A percentile compares a stretch with the other conserved stretches of the same genome.
These are phyloP conservation scores for Juncus effusus DNA, from an alignment of 176 grass and related monocot species.

Conservation along the genomic window DNA sequence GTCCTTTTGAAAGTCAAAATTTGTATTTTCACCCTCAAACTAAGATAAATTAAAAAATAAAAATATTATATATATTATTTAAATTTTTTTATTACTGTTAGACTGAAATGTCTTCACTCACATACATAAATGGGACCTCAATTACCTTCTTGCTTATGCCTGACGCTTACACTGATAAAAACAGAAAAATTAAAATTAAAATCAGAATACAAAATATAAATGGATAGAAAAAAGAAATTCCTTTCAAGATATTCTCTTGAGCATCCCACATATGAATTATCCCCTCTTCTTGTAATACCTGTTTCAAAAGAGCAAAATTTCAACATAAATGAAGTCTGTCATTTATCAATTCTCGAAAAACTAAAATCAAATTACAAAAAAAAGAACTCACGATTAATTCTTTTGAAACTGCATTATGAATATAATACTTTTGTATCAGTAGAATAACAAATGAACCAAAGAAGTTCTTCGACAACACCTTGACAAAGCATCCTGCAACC, in stretches of 20 bases:
- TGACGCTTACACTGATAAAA: constrained; percentile 55
- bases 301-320: neutral
- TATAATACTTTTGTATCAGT: too few relatives aligned
- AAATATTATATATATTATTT: too few relatives aligned
- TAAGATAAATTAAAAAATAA: neutral
- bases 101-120: constrained; percentile 38
- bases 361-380: too few relatives aligned
- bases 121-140: constrained; percentile 82
- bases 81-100: neutral
- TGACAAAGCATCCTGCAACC: too few relatives aligned
- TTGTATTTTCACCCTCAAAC: neutral
- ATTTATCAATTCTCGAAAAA: too few relatives aligned
- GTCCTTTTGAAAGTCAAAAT: constrained; percentile 38
- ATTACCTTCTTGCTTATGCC: constrained; percentile 74
- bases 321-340: too few relatives aligned
- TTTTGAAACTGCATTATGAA: too few relatives aligned
- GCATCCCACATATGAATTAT: constrained; percentile 71
- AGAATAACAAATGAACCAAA: too few relatives aligned
- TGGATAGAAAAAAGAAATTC: constrained; percentile 29
- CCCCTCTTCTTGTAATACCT: constrained; percentile 73
- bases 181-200: constrained; percentile 22
- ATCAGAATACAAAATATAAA: neutral
- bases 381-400: too few relatives aligned
- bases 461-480: too few relatives aligned
- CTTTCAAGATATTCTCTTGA: constrained; percentile 90